Evolutionary conservation across 306 rosid species (phyloP), one percentile per base, ranked within the genome.

Genomic region (Macrotyloma uniflorum): DNA sequence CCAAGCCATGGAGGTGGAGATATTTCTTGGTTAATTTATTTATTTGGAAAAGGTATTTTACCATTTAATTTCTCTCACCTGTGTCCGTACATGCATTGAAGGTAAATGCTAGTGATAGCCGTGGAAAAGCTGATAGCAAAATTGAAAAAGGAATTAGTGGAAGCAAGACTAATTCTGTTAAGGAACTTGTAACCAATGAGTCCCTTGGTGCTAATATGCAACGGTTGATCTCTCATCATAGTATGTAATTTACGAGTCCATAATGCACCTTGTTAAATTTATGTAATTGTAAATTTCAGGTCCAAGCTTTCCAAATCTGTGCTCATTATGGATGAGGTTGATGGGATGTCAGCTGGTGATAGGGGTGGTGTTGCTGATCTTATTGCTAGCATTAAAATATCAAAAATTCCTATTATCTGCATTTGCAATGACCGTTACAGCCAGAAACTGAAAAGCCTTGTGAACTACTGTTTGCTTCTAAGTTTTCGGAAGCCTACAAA

Each of bases 301-400:
- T 78, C 91, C 47, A 89, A 87, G 84, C 89, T 33, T 61, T 79
- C 88, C 45, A 93, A 89, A 88, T 83, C 93, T 67, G 99, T 95
- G 79, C 93, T 95, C 67, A 91, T 95, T 80, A 95, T 95, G 99
- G 99, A 95, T 49, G 99, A 95, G 79, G 99, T 95, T 75, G 98
- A 95, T 85, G 99, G 99, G 85, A 93, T 95, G 99, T 95, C 99
- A 75, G 99, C 99, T 82, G 99, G 99, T 82, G 99, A 95, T 85
- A 85, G 99, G 85, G 98, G 99, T 76, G 99, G 99, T 70, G 72
- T 95, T 79, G 93, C 99, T 82, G 98, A 93, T 86, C 97, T 95
- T 70, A 92, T 95, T 87, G 90, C 93, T 23, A 91, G 91, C 86
- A 95, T 95, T 83, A 95, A 95, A 83, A 93, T 78, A 50, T 93